Conservation (phyloP, 352 stramenopile species). For the Thalassiosira livingstoniorum region DNA sequence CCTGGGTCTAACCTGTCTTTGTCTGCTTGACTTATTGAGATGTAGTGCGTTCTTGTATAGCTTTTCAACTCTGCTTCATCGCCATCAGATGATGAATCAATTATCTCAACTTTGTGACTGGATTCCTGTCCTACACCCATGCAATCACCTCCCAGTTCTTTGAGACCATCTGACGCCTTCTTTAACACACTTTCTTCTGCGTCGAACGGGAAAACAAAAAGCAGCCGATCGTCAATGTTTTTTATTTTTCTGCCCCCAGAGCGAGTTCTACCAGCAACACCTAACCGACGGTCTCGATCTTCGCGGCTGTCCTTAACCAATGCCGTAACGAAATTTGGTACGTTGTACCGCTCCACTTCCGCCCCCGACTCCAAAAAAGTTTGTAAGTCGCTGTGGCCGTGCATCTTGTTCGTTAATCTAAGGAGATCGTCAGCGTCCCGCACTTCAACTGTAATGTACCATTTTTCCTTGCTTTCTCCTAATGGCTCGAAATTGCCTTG, state of each 20-base stretch:
- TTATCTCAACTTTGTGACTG: background rate
- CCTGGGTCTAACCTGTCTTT: conserved; percentile 89
- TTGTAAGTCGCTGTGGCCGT: conserved; percentile 2
- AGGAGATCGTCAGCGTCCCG: conserved; percentile 59
- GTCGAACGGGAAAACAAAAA: conserved; percentile 69
- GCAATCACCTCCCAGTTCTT: conserved; percentile 46
- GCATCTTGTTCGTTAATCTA: conserved; percentile 43
- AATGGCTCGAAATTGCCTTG: conserved; percentile 28
- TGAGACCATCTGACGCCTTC: conserved; percentile 34
- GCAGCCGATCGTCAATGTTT: conserved; percentile 45
- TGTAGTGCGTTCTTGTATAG: conserved; percentile 55
- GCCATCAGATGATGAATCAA: background rate
- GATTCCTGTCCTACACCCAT: conserved; percentile 31
- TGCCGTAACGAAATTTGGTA: conserved; percentile 52
- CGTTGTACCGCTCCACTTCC: conserved; percentile 2
- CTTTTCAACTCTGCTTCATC: conserved; percentile 26
- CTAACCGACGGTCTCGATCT: conserved; percentile 38
- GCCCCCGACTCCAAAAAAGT: conserved; percentile 21
- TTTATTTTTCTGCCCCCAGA: conserved; percentile 36
- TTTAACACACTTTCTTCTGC: conserved; percentile 44
- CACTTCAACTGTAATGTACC: conserved; percentile 69
- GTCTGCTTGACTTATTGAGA: conserved; percentile 89
- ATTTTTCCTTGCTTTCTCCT: conserved; percentile 31
- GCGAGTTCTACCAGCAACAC: conserved; percentile 29
- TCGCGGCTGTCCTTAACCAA: conserved; percentile 50